A percentile compares a stretch with the other conserved stretches of the same genome.
These are phyloP conservation scores for Aspergillus chevalieri DNA, from an alignment of 2,329 filamentous ascomycete genomes.

Conservation along the genomic window DNA sequence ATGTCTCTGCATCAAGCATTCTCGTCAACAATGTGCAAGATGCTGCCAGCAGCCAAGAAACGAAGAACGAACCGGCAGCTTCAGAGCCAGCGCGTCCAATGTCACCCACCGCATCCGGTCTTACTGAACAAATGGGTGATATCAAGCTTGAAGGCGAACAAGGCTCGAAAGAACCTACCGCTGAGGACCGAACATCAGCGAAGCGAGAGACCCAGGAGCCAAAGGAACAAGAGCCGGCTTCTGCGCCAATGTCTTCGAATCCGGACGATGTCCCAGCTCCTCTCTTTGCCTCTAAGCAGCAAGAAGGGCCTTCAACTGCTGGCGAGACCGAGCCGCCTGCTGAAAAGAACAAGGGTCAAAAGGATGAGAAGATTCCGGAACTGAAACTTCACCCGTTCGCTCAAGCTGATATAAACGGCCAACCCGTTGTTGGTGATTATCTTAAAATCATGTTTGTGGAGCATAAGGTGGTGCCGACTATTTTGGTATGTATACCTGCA, in stretches of 20 bases:
- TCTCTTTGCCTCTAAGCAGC: slow-evolving; percentile 49
- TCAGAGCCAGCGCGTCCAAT: slow-evolving; percentile 29
- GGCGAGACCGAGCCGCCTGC: slow-evolving; percentile 13
- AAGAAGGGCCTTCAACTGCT: slow-evolving; percentile 14
- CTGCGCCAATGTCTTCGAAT: slow-evolving; percentile 44
- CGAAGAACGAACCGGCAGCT: slow-evolving; percentile 44
- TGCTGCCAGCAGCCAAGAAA: slow-evolving; percentile 42
- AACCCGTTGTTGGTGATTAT: slow-evolving; percentile 85
- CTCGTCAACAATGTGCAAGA: slow-evolving; percentile 67
- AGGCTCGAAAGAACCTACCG: slow-evolving; percentile 33
- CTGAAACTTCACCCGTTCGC: slow-evolving; percentile 36
- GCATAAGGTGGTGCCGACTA: slow-evolving; percentile 88
- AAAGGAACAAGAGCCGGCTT: slow-evolving; percentile 5
- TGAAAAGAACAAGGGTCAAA: slow-evolving; percentile 16
- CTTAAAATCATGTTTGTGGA: slow-evolving; percentile 96
- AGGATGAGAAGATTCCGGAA: slow-evolving; percentile 16
- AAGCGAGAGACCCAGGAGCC: slow-evolving; percentile 6
- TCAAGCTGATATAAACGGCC: slow-evolving; percentile 55
- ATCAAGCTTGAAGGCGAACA: slow-evolving; percentile 58
- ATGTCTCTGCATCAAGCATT: slow-evolving; percentile 65
- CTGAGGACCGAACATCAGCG: neutral
- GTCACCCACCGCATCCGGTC: slow-evolving; percentile 48
- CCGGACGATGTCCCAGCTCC: slow-evolving; percentile 65
- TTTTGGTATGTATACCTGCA: slow-evolving; percentile 61
- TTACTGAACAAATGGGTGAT: slow-evolving; percentile 50